These are phyloP conservation scores for Boletellus emodensis DNA, from an alignment of 768 basidiomycete genomes.

Conservation along the genomic window DNA sequence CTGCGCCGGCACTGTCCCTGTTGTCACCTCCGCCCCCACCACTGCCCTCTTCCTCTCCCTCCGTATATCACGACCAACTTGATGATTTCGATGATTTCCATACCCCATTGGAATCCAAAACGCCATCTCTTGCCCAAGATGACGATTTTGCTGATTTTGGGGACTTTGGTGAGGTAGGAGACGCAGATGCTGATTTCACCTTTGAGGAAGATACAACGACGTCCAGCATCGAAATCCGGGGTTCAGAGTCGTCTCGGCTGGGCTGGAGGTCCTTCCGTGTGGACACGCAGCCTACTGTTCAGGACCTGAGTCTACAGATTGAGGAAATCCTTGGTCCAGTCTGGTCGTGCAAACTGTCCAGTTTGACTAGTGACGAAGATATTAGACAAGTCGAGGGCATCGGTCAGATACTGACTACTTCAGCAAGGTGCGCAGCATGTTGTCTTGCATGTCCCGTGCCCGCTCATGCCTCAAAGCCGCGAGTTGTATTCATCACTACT, in stretches of 20 bases:
- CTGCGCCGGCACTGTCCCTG: constrained; percentile 34
- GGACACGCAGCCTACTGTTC: constrained; percentile 57
- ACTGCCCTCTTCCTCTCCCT: constrained; percentile 26
- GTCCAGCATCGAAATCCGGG: constrained; percentile 10
- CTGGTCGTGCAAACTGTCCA: constrained; percentile 53
- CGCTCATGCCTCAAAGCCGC: constrained; percentile 49
- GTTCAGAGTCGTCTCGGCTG: constrained; percentile 39
- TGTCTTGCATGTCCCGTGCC: constrained; percentile 20
- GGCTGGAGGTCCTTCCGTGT: constrained; percentile 63
- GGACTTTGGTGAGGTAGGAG: constrained; percentile 72
- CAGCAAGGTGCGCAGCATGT: constrained; percentile 56
- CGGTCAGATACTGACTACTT: constrained; percentile 69
- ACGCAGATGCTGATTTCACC: constrained; percentile 36
- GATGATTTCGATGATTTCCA: constrained; percentile 54
- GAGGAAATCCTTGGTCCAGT: constrained; percentile 62
- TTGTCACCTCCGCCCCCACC: constrained; percentile 19
- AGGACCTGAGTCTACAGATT: constrained; percentile 58
- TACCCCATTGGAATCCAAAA: constrained; percentile 45
- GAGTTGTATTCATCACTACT: constrained; percentile 70
- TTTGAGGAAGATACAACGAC: constrained; percentile 30
- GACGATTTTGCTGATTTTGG: constrained; percentile 88
- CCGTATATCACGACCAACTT: constrained; percentile 34
- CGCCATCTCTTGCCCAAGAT: constrained; percentile 39
- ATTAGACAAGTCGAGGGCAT: constrained; percentile 80
- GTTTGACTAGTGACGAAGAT: constrained; percentile 60